phyloP scores from a whole-genome alignment of 1,139 yeast genomes.

The Nakaseomyces bracarensis region DNA sequence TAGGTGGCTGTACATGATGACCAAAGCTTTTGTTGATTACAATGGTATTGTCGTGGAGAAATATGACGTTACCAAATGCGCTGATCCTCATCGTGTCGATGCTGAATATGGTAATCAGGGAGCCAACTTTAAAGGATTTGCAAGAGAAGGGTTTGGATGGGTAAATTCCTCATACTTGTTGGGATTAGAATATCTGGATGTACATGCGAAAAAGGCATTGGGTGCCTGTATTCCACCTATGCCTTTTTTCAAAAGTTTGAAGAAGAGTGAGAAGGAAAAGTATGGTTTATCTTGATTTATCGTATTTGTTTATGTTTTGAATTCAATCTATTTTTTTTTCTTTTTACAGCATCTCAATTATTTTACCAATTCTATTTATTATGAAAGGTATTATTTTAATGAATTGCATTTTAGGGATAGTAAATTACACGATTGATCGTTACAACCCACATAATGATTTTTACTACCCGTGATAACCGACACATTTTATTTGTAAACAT shows the following conservation, averaged over 20 bases:
- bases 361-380: neutral
- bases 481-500: too few relatives aligned
- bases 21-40: slow-evolving; percentile 85
- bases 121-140: slow-evolving; percentile 82
- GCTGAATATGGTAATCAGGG: slow-evolving; percentile 99
- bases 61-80: slow-evolving; percentile 77
- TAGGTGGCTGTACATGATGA: slow-evolving; percentile 85
- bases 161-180: slow-evolving; percentile 79
- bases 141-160: slow-evolving; percentile 97
- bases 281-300: slow-evolving; percentile 32
- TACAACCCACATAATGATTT: too few relatives aligned
- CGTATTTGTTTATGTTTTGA: neutral
- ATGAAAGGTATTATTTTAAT: too few relatives aligned
- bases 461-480: too few relatives aligned
- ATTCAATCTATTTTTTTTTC: neutral
- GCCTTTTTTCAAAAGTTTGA: slow-evolving; percentile 51
- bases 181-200: slow-evolving; percentile 63
- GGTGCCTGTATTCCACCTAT: slow-evolving; percentile 79
- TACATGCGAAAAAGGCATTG: slow-evolving; percentile 65
- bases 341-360: neutral
- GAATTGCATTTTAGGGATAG: too few relatives aligned
- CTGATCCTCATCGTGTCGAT: slow-evolving; percentile 84
- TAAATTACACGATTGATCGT: too few relatives aligned
- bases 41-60: slow-evolving; percentile 96
- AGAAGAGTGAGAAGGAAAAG: slow-evolving; percentile 37